Evolutionary conservation across 2,329 filamentous ascomycete genomes (phyloP).

Genomic region (Fusarium scirpi): DNA sequence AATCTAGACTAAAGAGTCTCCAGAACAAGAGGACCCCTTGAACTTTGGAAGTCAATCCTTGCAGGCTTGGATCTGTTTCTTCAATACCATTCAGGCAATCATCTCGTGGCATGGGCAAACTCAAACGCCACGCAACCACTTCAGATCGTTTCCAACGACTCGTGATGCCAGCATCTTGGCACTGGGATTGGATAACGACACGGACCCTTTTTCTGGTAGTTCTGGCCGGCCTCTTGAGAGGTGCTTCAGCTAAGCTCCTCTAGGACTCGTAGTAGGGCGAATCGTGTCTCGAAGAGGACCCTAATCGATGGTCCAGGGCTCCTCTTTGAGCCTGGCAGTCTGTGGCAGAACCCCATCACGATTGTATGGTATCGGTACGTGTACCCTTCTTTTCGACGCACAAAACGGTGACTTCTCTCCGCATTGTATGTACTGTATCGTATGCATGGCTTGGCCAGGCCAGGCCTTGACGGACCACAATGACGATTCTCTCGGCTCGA

Average conservation of each 20-base stretch:
- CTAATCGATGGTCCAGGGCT: conserved; percentile 14
- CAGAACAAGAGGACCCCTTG: conserved; percentile 1
- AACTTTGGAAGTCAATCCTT: not conserved
- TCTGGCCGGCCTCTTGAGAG: conserved; percentile 8
- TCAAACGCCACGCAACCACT: conserved; percentile 37
- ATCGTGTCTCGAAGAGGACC: conserved; percentile 27
- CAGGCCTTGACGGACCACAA: not conserved
- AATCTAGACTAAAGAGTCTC: not conserved
- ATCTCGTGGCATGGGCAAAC: conserved; percentile 30
- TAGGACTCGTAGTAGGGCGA: conserved; percentile 25
- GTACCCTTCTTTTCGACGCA: conserved; percentile 25
- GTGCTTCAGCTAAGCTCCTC: conserved; percentile 8
- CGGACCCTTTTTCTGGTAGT: conserved; percentile 30
- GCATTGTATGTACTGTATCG: not conserved
- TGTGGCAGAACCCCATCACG: conserved; percentile 4
- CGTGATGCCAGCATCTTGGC: conserved; percentile 15
- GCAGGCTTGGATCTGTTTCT: conserved; percentile 1
- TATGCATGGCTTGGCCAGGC: not conserved
- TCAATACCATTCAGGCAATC: conserved; percentile 27
- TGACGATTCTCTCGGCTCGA: not conserved
- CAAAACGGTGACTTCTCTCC: conserved; percentile 12
- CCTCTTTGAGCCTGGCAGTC: conserved; percentile 33
- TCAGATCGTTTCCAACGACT: conserved; percentile 23
- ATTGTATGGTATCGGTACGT: conserved; percentile 10
- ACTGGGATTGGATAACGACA: conserved; percentile 27